Percentiles rank a stretch among this genome's conserved stretches.
These are phyloP conservation scores for Westerdykella aurantiaca DNA, from an alignment of 2,329 filamentous ascomycete genomes.

Conservation along the genomic window DNA sequence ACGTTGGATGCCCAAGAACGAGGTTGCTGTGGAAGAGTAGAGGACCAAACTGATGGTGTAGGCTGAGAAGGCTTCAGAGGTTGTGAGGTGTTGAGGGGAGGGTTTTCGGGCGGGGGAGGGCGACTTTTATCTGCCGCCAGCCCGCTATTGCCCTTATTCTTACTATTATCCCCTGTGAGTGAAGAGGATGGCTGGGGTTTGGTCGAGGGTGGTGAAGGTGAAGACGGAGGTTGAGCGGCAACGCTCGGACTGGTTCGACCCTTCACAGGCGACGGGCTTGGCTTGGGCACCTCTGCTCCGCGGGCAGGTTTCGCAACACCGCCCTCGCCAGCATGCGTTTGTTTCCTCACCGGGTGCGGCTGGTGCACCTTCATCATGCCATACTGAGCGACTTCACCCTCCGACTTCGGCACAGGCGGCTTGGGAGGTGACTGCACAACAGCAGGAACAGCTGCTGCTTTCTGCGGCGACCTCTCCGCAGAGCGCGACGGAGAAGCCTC, in stretches of 20 bases:
- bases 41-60: constrained; percentile 22
- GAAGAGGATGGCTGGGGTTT: constrained; percentile 12
- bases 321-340: constrained; percentile 12
- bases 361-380: constrained; percentile 59
- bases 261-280: constrained; percentile 18
- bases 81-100: constrained; percentile 3
- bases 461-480: constrained; percentile 37
- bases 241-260: constrained; percentile 8
- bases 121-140: constrained; percentile 5
- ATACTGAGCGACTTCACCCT: constrained; percentile 54
- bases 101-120: constrained; percentile 10
- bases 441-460: constrained; percentile 38
- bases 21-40: constrained; percentile 9
- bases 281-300: constrained; percentile 9
- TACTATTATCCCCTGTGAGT: constrained; percentile 16
- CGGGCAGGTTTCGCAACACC: constrained; percentile 10
- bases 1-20: constrained; percentile 47
- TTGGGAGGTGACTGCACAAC: constrained; percentile 48
- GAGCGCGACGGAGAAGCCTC: constrained; percentile 34
- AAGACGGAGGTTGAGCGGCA: constrained; percentile 11
- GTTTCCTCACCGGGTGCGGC: constrained; percentile 45
- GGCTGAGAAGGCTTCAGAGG: constrained; percentile 19
- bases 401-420: constrained; percentile 53
- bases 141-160: constrained; percentile 13
- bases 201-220: constrained; percentile 8